Conservation (phyloP, 345 rosid species). For the Durio zibethinus region DNA sequence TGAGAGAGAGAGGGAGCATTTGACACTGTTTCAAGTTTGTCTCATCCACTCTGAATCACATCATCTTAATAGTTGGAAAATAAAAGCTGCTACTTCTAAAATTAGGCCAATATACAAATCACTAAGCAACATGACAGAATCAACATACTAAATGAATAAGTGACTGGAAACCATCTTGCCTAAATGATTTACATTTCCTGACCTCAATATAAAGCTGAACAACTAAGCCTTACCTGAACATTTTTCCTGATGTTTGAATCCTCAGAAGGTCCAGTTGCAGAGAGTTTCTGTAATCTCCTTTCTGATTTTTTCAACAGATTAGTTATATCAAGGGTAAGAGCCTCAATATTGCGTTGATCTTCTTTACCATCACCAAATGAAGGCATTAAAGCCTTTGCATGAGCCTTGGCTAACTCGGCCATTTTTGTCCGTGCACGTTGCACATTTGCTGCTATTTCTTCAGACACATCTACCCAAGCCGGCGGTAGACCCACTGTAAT, state of each 20-base stretch:
- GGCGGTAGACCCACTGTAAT: slow-evolving; percentile 84
- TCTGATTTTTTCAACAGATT: slow-evolving; percentile 74
- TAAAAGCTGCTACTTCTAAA: neutral
- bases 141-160: neutral
- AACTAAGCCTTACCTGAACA: slow-evolving; percentile 65
- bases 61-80: neutral
- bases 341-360: slow-evolving; percentile 77
- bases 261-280: slow-evolving; percentile 74
- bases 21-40: neutral
- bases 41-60: neutral
- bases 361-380: slow-evolving; percentile 97
- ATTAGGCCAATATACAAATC: neutral
- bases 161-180: neutral
- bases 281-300: slow-evolving; percentile 67
- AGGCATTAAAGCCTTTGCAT: slow-evolving; percentile 96
- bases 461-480: slow-evolving; percentile 95
- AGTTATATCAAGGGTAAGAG: slow-evolving; percentile 82
- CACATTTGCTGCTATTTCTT: slow-evolving; percentile 79
- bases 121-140: neutral
- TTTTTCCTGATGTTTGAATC: slow-evolving; percentile 93
- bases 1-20: neutral
- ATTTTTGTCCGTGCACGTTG: slow-evolving; percentile 69
- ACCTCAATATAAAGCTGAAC: neutral
- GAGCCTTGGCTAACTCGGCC: slow-evolving; percentile 82
- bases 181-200: neutral